These are phyloP conservation scores for Annona cherimola DNA, from an alignment of 164 flowering plant species.

Conservation along the genomic window DNA sequence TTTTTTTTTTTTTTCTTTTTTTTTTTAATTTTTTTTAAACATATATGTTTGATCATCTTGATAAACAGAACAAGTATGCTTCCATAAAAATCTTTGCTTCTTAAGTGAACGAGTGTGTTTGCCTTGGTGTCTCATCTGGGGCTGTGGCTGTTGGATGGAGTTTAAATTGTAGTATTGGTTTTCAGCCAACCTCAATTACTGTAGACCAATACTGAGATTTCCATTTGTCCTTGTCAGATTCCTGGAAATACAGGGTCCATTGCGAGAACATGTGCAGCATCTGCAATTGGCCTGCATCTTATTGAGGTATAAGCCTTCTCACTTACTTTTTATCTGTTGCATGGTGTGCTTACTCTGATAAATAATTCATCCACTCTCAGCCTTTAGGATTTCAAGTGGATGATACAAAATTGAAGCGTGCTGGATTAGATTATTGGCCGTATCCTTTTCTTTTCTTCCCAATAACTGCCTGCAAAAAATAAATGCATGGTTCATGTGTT, in stretches of 20 bases:
- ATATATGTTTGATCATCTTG: too few species aligned
- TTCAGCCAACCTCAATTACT: constrained; percentile 22
- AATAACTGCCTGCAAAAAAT: too few species aligned
- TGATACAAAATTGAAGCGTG: constrained; percentile 87
- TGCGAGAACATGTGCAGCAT: constrained; percentile 97
- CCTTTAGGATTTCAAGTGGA: constrained; percentile 89
- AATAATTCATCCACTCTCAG: constrained; percentile 29
- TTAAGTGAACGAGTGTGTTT: too few species aligned
- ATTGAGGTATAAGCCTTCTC: constrained; percentile 51
- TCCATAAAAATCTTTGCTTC: too few species aligned
- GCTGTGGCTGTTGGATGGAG: background rate
- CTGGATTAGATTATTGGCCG: constrained; percentile 99
- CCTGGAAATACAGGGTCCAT: constrained; percentile 95
- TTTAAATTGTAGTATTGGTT: constrained; percentile 15
- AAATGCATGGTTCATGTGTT: too few species aligned
- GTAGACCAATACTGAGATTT: constrained; percentile 29
- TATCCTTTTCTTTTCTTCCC: constrained; percentile 40
- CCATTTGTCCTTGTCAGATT: constrained; percentile 60
- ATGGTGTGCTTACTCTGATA: background rate
- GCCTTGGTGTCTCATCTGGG: too few species aligned
- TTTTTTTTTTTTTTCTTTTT: too few species aligned
- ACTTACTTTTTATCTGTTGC: background rate
- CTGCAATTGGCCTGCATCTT: constrained; percentile 84
- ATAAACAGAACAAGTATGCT: too few species aligned
- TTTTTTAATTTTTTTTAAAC: too few species aligned